Conservation (phyloP, 768 basidiomycete genomes). For the Lentinula aciculospora region DNA sequence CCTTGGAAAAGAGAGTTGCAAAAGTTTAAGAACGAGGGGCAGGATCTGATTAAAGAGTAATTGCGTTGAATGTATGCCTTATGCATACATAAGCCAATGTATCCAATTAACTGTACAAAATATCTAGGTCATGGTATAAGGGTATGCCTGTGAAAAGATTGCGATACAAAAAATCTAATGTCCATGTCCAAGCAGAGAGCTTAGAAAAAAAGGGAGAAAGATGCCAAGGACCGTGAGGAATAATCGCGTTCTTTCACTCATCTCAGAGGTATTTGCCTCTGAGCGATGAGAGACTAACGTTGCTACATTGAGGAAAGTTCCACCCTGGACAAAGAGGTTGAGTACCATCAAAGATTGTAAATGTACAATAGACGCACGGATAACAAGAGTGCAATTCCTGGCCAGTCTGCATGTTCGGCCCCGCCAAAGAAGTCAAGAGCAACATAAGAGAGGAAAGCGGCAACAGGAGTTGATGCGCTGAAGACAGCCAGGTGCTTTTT, state of each 20-base stretch:
- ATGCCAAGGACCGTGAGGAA: constrained; percentile 61
- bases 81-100: too few relatives aligned
- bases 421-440: constrained; percentile 53
- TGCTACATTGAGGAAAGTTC: constrained; percentile 92
- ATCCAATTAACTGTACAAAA: too few relatives aligned
- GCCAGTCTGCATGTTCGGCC: constrained; percentile 44
- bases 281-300: constrained; percentile 69
- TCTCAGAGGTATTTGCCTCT: constrained; percentile 27
- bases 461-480: constrained; percentile 77
- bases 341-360: not conserved
- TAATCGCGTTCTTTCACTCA: constrained; percentile 41
- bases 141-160: not conserved
- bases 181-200: constrained; percentile 56
- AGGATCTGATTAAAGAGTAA: constrained; percentile 37
- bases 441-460: constrained; percentile 72
- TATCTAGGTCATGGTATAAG: not conserved
- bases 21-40: constrained; percentile 69
- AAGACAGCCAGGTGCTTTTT: constrained; percentile 74
- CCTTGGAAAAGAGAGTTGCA: constrained; percentile 79
- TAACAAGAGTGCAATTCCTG: constrained; percentile 74
- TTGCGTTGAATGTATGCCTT: not conserved
- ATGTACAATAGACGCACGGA: constrained; percentile 52
- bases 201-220: constrained; percentile 60
- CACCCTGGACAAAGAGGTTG: constrained; percentile 52
- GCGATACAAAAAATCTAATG: too few relatives aligned